Evolutionary conservation across 441 rosid genomes (phyloP).

Genomic region (Bruguiera hainesii): DNA sequence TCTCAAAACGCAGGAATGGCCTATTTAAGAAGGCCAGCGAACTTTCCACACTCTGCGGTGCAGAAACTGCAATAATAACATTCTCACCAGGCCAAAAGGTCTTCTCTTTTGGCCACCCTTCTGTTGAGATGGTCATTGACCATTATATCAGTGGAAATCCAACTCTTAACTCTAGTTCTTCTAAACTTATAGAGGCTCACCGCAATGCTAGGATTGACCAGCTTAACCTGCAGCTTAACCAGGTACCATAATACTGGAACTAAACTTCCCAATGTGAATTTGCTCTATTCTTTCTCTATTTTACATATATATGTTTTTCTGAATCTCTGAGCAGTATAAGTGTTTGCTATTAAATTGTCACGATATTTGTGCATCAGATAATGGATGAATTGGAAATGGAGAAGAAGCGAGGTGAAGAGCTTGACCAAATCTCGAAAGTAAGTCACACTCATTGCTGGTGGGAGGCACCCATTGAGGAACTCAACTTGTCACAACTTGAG

Average conservation of each 20-base stretch:
- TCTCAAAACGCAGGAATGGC: conserved; percentile 47
- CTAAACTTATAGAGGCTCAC: conserved; percentile 35
- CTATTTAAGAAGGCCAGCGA: conserved; percentile 53
- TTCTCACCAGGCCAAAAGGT: conserved; percentile 37
- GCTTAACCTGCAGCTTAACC: conserved; percentile 39
- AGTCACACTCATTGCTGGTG: conserved; percentile 37
- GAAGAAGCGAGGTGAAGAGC: conserved; percentile 37
- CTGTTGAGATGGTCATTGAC: conserved; percentile 31
- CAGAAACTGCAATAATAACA: conserved; percentile 32
- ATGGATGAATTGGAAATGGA: conserved; percentile 28
- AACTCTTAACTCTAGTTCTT: conserved; percentile 21
- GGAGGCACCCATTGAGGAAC: conserved; percentile 40
- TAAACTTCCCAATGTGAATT: background rate
- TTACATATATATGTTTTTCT: too few relatives aligned
- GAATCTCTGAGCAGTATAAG: background rate
- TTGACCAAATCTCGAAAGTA: conserved; percentile 27
- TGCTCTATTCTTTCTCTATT: background rate
- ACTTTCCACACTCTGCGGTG: conserved; percentile 44
- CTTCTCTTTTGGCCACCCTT: conserved; percentile 50
- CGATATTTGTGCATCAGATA: conserved; percentile 12
- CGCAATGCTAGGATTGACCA: conserved; percentile 26
- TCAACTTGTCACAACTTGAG: conserved; percentile 30
- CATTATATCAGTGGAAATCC: conserved; percentile 26
- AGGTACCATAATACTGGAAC: conserved; percentile 26
- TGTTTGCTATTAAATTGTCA: background rate